Evolutionary conservation across 169 alveolate genomes (phyloP).

Genomic region (Babesia caballi): DNA sequence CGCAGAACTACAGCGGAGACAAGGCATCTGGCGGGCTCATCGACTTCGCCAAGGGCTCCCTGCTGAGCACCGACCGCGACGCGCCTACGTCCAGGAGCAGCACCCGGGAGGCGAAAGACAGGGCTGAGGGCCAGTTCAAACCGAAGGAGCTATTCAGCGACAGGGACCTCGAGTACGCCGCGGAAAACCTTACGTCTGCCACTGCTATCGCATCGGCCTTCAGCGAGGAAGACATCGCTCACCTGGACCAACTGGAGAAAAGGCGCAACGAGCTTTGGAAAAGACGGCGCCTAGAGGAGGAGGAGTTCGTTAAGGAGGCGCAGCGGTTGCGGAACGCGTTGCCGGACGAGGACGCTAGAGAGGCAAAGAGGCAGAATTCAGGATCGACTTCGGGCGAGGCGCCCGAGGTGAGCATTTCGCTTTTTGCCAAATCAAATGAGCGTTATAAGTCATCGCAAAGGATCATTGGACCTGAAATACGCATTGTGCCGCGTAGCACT

Average conservation of each 20-base stretch:
- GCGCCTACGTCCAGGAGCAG: neutral
- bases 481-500: neutral
- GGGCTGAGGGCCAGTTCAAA: neutral
- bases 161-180: constrained; percentile 1
- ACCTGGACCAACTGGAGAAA: constrained; percentile 32
- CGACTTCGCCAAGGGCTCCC: constrained; percentile 25
- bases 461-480: neutral
- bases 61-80: neutral
- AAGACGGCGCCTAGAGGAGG: constrained; percentile 19
- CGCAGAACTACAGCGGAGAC: constrained; percentile 15
- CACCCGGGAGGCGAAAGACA: neutral
- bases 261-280: constrained; percentile 40
- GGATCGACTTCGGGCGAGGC: neutral
- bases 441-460: too few species aligned
- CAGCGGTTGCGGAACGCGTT: neutral
- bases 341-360: neutral
- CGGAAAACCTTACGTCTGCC: constrained; percentile 15
- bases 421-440: too few species aligned
- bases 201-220: constrained; percentile 46
- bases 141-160: constrained; percentile 23
- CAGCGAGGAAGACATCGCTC: constrained; percentile 44
- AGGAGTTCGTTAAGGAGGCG: constrained; percentile 25
- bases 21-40: constrained; percentile 29
- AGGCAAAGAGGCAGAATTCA: neutral
- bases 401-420: neutral